A percentile compares a stretch with the other conserved stretches of the same genome.
phyloP scores from a whole-genome alignment of 2,329 filamentous ascomycete genomes.

The Microsporum ferrugineum region DNA sequence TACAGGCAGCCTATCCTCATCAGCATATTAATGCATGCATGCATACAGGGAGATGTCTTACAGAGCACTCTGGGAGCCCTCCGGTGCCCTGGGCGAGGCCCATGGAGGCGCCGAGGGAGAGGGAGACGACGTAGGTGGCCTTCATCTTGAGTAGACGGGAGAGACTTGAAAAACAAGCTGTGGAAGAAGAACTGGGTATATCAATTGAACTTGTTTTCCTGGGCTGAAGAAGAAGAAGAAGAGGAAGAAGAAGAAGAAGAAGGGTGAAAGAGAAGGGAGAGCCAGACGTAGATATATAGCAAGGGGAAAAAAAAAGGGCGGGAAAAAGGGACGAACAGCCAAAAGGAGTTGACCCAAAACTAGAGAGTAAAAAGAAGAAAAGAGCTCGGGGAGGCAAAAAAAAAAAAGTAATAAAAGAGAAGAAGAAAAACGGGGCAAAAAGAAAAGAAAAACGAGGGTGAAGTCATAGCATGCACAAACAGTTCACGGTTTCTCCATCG shows the following conservation, averaged over 20 bases:
- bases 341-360: background rate
- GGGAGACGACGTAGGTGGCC: constrained; percentile 15
- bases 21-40: background rate
- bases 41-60: constrained; percentile 11
- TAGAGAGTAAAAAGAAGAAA: background rate
- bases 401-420: background rate
- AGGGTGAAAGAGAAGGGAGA: background rate
- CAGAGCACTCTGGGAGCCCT: constrained; percentile 19
- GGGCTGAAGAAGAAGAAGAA: too few species aligned
- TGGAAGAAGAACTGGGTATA: background rate
- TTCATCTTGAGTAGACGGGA: constrained; percentile 19
- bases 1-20: background rate
- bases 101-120: constrained; percentile 15
- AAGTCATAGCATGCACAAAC: background rate
- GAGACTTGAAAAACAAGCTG: background rate
- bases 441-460: background rate
- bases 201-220: background rate
- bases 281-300: background rate
- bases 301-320: background rate
- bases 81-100: constrained; percentile 15
- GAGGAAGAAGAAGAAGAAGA: background rate
- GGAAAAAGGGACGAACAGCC: background rate
- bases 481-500: too few species aligned
- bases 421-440: background rate
- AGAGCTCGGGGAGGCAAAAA: background rate